Percentiles rank a stretch among this genome's conserved stretches.
phyloP scores from a whole-genome alignment of 257 asterid species.

The Cordia subcordata region DNA sequence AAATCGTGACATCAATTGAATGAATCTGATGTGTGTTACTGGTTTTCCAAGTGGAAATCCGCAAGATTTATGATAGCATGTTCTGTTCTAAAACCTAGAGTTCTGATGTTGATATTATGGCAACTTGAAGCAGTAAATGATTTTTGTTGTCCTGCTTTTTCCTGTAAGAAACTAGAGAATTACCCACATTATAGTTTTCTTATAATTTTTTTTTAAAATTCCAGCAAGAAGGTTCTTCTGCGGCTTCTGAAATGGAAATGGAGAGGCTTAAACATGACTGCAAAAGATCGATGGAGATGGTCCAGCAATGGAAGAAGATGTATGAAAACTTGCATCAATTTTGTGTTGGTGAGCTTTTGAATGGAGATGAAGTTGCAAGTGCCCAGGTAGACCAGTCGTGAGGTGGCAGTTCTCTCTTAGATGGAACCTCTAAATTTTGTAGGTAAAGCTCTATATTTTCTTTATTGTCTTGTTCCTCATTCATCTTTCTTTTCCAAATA shows the following conservation, averaged over 20 bases:
- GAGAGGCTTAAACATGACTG: constrained; percentile 57
- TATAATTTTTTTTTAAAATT: neutral
- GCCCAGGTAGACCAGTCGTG: constrained; percentile 17
- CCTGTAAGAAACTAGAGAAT: neutral
- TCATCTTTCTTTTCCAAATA: neutral
- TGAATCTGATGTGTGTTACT: no score
- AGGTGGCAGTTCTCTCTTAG: constrained; percentile 3
- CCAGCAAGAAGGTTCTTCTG: constrained; percentile 75
- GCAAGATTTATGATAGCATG: no score
- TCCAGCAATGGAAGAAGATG: constrained; percentile 60
- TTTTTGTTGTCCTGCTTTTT: neutral
- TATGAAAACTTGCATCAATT: constrained; percentile 53
- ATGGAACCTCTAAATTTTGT: constrained; percentile 5
- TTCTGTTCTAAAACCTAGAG: no score
- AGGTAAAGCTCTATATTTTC: neutral
- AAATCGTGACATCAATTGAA: no score
- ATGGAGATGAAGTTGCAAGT: constrained; percentile 31
- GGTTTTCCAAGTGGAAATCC: no score
- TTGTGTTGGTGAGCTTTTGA: constrained; percentile 63
- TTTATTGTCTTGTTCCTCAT: no score
- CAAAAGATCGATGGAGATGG: constrained; percentile 50
- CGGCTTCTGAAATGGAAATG: constrained; percentile 68
- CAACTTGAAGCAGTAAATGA: no score
- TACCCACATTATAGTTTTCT: neutral
- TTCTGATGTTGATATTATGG: no score